Base-by-base conservation (phyloP, 345 rosid species). In the Stellera chamaejasme region DNA sequence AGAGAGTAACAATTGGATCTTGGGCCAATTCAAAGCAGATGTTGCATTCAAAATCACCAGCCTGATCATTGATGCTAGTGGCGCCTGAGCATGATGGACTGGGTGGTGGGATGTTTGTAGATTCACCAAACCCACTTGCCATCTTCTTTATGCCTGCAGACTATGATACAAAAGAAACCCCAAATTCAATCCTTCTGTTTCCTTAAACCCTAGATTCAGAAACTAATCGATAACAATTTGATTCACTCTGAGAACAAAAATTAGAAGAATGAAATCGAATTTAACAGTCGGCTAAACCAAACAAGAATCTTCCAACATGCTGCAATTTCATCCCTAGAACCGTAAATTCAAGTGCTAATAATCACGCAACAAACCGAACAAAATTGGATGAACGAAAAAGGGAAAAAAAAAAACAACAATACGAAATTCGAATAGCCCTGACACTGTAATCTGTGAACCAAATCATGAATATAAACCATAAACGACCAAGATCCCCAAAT, bases 11-110 rank as follows among this genome's bases (percentile, higher is more conserved):
- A 12, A 87, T 80, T 0, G 96, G 92, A 65, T 93, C 99, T 64
- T 80, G 90, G 56, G 97, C 95, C 64, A 87, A 64, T 48, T 93
- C 99, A 1, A 93, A 87, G 69, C 95, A 93, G 45, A 93, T 93
- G 70, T 93, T 93, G 78, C 99, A 93, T 62, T 93, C 96, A 27
- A 88, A 92, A 73, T 82, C 88, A 4, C 82, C 89, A 11, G 74
- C 82, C 39, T 32, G 23, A 58, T 91, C 96, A 60, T 68, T 80
- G 47, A 56, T 25, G 15, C 52, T 69, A 63, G 58, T 69, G 39
- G 48, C 67, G 25, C 68, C 76, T 0, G 67, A 67, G 58, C 57
- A 77, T 43, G 82, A 70, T 2, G 77, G 58, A 46, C 70, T 64
- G 13, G 67, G 74, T 1, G 76, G 54, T 0, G 62, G 65, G 19